Percentiles rank a stretch among this genome's conserved stretches.
Conservation (phyloP, 2,329 filamentous ascomycete species). For the Penicillium sp. region DNA sequence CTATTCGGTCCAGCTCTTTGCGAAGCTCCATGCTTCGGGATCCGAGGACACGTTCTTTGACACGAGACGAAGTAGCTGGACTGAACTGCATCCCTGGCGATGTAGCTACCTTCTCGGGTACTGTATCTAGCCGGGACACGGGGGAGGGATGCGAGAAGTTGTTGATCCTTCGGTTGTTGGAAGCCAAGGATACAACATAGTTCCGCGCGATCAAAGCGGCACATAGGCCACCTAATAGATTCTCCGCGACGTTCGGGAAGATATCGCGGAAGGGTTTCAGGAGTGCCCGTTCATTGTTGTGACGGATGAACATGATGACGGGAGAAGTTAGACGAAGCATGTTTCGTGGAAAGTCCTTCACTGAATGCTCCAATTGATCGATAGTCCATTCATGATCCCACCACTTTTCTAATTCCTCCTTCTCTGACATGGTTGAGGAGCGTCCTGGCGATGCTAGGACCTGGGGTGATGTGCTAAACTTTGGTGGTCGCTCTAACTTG, state of each 20-base stretch:
- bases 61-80: too few relatives aligned
- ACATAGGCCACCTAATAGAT: conserved; percentile 31
- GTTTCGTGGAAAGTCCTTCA: conserved; percentile 30
- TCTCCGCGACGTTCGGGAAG: conserved; percentile 29
- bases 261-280: conserved; percentile 31
- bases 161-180: conserved; percentile 19
- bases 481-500: conserved; percentile 12
- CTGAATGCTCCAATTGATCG: conserved; percentile 32
- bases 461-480: too few relatives aligned
- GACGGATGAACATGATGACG: conserved; percentile 33
- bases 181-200: conserved; percentile 29
- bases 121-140: too few relatives aligned
- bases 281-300: conserved; percentile 30
- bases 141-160: too few relatives aligned
- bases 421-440: conserved; percentile 20
- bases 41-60: conserved; percentile 26
- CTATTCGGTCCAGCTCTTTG: conserved; percentile 26
- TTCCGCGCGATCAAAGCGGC: conserved; percentile 33
- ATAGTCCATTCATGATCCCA: conserved; percentile 34
- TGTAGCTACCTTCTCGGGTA: conserved; percentile 17
- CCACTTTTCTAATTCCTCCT: conserved; percentile 24
- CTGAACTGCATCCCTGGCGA: conserved; percentile 23
- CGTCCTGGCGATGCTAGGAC: too few relatives aligned
- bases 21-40: conserved; percentile 27
- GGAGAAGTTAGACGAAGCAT: conserved; percentile 34